Conservation (phyloP, 2,329 filamentous ascomycete genomes). For the Cephalotrichum gorgonifer region DNA sequence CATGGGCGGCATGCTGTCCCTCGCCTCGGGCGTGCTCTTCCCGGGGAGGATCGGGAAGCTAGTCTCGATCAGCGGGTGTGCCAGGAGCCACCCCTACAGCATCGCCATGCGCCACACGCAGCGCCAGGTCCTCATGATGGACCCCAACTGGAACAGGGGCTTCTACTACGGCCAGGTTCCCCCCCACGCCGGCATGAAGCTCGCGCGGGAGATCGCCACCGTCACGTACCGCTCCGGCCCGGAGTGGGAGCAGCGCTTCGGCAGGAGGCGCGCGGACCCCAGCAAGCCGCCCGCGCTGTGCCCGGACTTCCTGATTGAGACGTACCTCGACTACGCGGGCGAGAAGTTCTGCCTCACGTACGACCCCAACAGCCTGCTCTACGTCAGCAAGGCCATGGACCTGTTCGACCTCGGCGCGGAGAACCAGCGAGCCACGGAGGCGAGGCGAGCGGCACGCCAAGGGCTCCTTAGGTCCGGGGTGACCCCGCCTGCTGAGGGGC, state of each 20-base stretch:
- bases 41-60: slow-evolving; percentile 72
- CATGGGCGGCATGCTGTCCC: slow-evolving; percentile 97
- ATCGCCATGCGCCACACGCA: slow-evolving; percentile 98
- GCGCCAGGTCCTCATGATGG: slow-evolving; percentile 97
- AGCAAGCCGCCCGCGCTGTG: slow-evolving; percentile 85
- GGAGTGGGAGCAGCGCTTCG: slow-evolving; percentile 95
- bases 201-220: slow-evolving; percentile 92
- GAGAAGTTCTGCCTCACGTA: slow-evolving; percentile 98
- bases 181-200: slow-evolving; percentile 94
- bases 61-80: slow-evolving; percentile 86
- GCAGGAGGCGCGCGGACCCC: slow-evolving; percentile 73
- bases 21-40: slow-evolving; percentile 77
- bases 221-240: slow-evolving; percentile 94
- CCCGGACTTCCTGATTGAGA: slow-evolving; percentile 95
- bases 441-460: slow-evolving; percentile 51
- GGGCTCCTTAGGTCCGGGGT: slow-evolving; percentile 42
- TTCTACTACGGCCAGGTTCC: slow-evolving; percentile 87
- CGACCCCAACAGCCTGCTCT: slow-evolving; percentile 88
- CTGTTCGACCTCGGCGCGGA: slow-evolving; percentile 79
- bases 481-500: slow-evolving; percentile 27
- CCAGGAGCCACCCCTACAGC: slow-evolving; percentile 90
- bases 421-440: slow-evolving; percentile 53
- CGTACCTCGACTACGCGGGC: slow-evolving; percentile 92
- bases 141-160: slow-evolving; percentile 90
- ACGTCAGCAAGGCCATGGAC: slow-evolving; percentile 98